Base-by-base conservation (phyloP, 495 filamentous ascomycete species). In the Hamigera avellanea region DNA sequence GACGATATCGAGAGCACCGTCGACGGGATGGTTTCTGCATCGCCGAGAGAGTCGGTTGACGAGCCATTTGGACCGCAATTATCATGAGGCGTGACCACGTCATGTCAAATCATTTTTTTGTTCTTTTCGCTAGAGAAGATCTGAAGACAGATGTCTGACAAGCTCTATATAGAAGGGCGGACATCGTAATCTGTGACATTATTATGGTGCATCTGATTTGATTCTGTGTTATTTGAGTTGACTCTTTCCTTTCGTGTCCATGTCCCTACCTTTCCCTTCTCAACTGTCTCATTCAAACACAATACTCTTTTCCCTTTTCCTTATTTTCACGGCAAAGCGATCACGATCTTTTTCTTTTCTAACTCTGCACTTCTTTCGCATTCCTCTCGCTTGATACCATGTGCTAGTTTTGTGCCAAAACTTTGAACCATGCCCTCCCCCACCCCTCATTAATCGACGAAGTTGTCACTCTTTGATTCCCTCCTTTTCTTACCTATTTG, bases 1-100 rank as follows among this genome's bases (percentile, higher is more conserved):
- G 62, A 64, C 36, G 64, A 68, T 25, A 45, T 48, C 14, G 62
- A 65, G 26, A 64, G 61, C 40, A 66, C 56, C 6, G 57, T 54
- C 33, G 62, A 56, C 23, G 59, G 56, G 12, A 44, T 64, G 35
- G 53, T 64, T 27, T 63, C 59, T 1, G 59, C 52, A 0, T 62
- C 62, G 0, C 62, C 62, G 2, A 53, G 49, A 26, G 54, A 57
- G 6, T 27, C 43, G 12, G 21, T 23, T 4, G 41, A 25, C 6
- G 48, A 57, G 12, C 61, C 59, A 3, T 65, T 65, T 27, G 61
- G 61, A 2, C 61, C 61, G 4, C 48, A 52, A 36, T 61, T 63
- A 34, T 42, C 41, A 26, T 23, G 21, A 23, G 21, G 9, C 21
- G 21, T 23, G 9, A 23, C 21, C 21, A 23, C 14, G 33, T 32